A percentile compares a stretch with the other conserved stretches of the same genome.
These are phyloP conservation scores for Fusarium sarcochroum DNA, from an alignment of 2,329 filamentous ascomycete species.

Conservation along the genomic window DNA sequence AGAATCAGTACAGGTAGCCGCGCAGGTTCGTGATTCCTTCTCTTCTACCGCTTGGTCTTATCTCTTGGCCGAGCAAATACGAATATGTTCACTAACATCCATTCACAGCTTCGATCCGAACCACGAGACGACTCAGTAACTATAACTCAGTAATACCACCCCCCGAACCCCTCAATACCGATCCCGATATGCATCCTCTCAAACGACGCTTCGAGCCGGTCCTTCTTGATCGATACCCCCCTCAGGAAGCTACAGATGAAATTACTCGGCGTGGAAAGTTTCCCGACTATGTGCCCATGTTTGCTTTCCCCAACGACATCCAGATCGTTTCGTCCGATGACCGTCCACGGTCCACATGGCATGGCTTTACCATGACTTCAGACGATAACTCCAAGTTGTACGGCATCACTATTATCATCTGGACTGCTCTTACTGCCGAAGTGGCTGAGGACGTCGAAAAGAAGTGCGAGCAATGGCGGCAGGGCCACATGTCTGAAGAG, in stretches of 20 bases:
- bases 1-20: conserved; percentile 37
- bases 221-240: conserved; percentile 93
- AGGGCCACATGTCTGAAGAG: conserved; percentile 88
- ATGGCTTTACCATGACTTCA: conserved; percentile 98
- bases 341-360: conserved; percentile 95
- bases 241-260: conserved; percentile 85
- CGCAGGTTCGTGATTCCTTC: conserved; percentile 46
- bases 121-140: conserved; percentile 90
- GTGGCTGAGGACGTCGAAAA: conserved; percentile 87
- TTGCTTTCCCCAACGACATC: conserved; percentile 98
- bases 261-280: conserved; percentile 85
- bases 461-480: conserved; percentile 88
- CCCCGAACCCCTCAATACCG: conserved; percentile 89
- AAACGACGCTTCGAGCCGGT: conserved; percentile 96
- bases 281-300: conserved; percentile 99
- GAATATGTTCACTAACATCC: conserved; percentile 48
- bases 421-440: conserved; percentile 86
- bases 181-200: conserved; percentile 95
- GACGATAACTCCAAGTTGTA: conserved; percentile 93
- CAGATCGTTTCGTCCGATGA: conserved; percentile 97
- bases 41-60: background rate
- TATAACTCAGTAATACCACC: conserved; percentile 98
- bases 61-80: background rate
- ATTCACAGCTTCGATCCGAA: conserved; percentile 73
- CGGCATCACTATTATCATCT: conserved; percentile 91